Conservation (phyloP, 2,329 filamentous ascomycete genomes). For the Verticillium zaregamsianum region DNA sequence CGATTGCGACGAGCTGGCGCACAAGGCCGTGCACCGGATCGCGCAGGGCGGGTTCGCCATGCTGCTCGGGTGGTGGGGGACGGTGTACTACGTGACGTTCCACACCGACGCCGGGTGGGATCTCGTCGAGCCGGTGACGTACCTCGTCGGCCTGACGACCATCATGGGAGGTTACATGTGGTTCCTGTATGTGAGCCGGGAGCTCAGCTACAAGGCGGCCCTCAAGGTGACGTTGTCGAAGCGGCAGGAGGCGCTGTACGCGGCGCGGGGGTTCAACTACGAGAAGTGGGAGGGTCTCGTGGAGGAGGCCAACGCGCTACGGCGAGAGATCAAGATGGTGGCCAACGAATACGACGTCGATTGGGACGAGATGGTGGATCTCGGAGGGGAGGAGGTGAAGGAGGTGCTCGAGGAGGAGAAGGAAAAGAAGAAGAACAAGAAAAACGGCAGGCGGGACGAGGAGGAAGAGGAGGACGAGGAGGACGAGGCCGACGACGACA, state of each 20-base stretch:
- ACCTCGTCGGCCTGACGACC: constrained; percentile 79
- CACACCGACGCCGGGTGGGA: constrained; percentile 83
- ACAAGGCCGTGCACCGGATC: constrained; percentile 71
- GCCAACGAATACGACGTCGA: constrained; percentile 87
- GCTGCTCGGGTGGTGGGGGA: constrained; percentile 73
- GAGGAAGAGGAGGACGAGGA: constrained; percentile 30
- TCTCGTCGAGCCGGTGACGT: constrained; percentile 85
- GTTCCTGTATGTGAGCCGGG: constrained; percentile 90
- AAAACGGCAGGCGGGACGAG: constrained; percentile 33
- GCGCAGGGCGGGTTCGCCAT: constrained; percentile 75
- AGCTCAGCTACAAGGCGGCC: constrained; percentile 81
- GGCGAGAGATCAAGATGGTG: constrained; percentile 74
- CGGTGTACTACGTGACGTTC: constrained; percentile 70
- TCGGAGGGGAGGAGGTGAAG: constrained; percentile 63
- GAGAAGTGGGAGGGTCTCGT: constrained; percentile 73
- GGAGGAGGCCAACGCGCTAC: constrained; percentile 72
- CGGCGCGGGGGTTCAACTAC: constrained; percentile 70
- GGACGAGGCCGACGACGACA: constrained; percentile 22
- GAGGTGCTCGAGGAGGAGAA: constrained; percentile 52
- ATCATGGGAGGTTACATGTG: constrained; percentile 89
- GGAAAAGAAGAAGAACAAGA: constrained; percentile 29
- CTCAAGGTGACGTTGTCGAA: constrained; percentile 82
- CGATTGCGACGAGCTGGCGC: constrained; percentile 75
- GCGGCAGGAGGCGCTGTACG: constrained; percentile 73
- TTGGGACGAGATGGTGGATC: constrained; percentile 75